A percentile compares a stretch with the other conserved stretches of the same genome.
phyloP scores from a whole-genome alignment of 164 flowering plant genomes.

The Tinospora cordifolia region DNA sequence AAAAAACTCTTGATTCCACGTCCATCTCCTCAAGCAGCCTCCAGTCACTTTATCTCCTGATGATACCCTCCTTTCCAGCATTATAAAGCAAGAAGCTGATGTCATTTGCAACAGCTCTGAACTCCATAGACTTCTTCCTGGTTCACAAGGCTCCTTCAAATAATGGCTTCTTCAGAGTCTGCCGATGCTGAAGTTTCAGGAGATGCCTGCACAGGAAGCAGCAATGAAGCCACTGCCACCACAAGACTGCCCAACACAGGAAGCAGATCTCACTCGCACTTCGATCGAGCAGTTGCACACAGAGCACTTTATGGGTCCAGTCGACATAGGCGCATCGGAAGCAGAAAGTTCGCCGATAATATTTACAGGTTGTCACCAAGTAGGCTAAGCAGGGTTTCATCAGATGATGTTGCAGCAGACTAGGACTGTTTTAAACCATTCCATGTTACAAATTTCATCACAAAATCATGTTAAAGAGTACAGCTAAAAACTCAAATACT shows the following conservation, averaged over 20 bases:
- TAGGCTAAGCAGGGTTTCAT: conserved; percentile 49
- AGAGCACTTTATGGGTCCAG: conserved; percentile 41
- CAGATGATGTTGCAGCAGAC: too few species aligned
- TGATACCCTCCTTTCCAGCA: neutral
- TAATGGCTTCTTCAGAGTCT: conserved; percentile 31
- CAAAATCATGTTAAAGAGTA: too few species aligned
- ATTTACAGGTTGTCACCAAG: conserved; percentile 34
- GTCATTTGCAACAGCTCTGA: neutral
- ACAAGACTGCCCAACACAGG: conserved; percentile 7
- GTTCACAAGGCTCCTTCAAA: neutral
- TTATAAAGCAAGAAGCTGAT: conserved; percentile 6
- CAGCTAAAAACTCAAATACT: too few species aligned
- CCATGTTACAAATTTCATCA: too few species aligned
- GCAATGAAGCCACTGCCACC: conserved; percentile 7
- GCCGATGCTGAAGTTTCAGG: conserved; percentile 13
- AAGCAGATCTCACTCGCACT: neutral
- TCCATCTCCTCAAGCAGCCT: conserved; percentile 15
- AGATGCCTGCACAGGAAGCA: too few species aligned
- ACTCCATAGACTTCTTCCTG: neutral
- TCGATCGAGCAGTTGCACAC: conserved; percentile 41
- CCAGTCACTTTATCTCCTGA: conserved; percentile 9
- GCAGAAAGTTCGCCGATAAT: conserved; percentile 26
- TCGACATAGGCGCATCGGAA: conserved; percentile 25
- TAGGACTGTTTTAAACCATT: too few species aligned
- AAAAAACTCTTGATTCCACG: conserved; percentile 12